phyloP scores from a whole-genome alignment of 805 yeast genomes.

The Metschnikowia kofuensis region DNA sequence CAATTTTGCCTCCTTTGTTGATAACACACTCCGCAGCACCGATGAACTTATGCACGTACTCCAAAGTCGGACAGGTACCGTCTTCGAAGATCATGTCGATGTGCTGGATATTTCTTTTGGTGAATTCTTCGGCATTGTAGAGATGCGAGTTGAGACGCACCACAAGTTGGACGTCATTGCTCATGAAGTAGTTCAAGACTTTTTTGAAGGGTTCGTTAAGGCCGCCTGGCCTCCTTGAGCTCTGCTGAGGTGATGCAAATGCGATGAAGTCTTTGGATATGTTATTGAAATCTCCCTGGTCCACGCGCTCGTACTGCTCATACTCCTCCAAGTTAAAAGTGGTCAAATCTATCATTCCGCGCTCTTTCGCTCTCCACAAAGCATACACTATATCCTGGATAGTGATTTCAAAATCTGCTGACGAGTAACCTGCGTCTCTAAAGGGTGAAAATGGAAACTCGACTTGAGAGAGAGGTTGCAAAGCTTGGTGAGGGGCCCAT shows the following conservation, averaged over 20 bases:
- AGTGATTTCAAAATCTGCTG: conserved; percentile 89
- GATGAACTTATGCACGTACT: conserved; percentile 84
- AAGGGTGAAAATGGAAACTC: conserved; percentile 94
- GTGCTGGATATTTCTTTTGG: conserved; percentile 79
- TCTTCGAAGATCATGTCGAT: conserved; percentile 96
- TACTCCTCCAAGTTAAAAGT: conserved; percentile 88
- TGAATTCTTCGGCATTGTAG: conserved; percentile 82
- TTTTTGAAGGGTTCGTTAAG: conserved; percentile 75
- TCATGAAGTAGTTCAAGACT: conserved; percentile 73
- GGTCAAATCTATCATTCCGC: conserved; percentile 82
- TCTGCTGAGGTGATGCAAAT: conserved; percentile 92
- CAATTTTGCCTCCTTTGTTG: conserved; percentile 83
- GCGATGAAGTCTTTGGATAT: conserved; percentile 93
- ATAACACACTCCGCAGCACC: conserved; percentile 94
- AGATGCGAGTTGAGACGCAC: conserved; percentile 90
- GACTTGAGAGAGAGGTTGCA: conserved; percentile 89
- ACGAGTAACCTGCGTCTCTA: conserved; percentile 96
- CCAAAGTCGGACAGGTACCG: conserved; percentile 96
- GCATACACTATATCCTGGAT: conserved; percentile 96
- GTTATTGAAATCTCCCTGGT: conserved; percentile 93
- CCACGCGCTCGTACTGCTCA: conserved; percentile 92
- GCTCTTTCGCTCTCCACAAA: conserved; percentile 95
- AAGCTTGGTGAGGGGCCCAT: conserved; percentile 97
- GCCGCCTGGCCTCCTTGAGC: conserved; percentile 41
- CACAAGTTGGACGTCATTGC: conserved; percentile 77